phyloP scores from a whole-genome alignment of 164 flowering plant genomes.

The Saururus chinensis region DNA sequence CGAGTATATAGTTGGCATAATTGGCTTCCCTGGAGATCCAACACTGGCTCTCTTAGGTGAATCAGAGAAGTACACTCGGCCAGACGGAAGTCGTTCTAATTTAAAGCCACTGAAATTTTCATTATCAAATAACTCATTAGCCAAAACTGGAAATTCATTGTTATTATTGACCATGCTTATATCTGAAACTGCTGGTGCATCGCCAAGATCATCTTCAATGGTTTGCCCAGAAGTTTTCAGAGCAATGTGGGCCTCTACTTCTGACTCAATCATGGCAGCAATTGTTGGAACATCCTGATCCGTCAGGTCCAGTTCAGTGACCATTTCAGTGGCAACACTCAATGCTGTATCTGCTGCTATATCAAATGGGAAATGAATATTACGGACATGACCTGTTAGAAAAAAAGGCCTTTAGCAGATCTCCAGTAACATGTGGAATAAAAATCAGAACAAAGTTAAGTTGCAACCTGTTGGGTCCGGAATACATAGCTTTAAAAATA shows the following conservation, averaged over 20 bases:
- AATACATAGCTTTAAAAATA: constrained; percentile 75
- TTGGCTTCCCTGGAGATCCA: constrained; percentile 33
- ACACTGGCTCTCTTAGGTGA: constrained; percentile 37
- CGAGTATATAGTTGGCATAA: constrained; percentile 26
- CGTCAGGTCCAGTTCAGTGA: constrained; percentile 77
- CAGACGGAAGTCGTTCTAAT: constrained; percentile 65
- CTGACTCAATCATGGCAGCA: constrained; percentile 81
- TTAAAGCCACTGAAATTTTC: constrained; percentile 19
- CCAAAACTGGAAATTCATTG: constrained; percentile 21
- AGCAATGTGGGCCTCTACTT: constrained; percentile 52
- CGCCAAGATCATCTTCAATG: constrained; percentile 18
- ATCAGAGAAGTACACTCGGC: constrained; percentile 70
- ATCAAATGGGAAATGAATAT: constrained; percentile 92
- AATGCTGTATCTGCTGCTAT: constrained; percentile 64
- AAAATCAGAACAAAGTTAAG: constrained; percentile 6
- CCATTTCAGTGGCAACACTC: constrained; percentile 98
- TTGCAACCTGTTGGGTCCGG: constrained; percentile 64
- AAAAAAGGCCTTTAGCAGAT: not conserved
- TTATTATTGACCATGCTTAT: constrained; percentile 19
- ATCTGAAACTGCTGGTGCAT: constrained; percentile 13
- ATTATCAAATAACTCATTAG: constrained; percentile 13
- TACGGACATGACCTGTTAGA: constrained; percentile 61
- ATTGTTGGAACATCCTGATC: constrained; percentile 85
- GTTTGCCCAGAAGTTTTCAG: constrained; percentile 39
- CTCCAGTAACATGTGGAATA: not conserved